Evolutionary conservation across 352 stramenopile species (phyloP).

Genomic region (Globisporangium nunn): DNA sequence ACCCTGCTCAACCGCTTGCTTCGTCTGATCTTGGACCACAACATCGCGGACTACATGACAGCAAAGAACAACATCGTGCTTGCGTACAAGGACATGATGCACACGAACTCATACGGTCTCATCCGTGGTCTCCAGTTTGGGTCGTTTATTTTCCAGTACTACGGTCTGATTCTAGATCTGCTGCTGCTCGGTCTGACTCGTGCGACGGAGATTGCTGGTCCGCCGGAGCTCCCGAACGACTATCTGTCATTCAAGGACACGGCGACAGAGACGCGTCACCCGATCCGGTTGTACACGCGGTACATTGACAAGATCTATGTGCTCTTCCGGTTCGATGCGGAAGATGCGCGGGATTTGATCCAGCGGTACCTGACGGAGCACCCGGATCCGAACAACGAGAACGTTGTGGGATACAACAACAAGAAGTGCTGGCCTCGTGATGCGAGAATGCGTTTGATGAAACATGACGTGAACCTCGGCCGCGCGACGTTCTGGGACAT

Average conservation of each 20-base stretch:
- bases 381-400: slow-evolving; percentile 99
- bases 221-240: slow-evolving; percentile 97
- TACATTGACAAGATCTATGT: slow-evolving; percentile 99
- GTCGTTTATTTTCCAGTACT: slow-evolving; percentile 98
- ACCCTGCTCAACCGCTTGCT: slow-evolving; percentile 98
- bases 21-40: slow-evolving; percentile 99
- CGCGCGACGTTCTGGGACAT: slow-evolving; percentile 99
- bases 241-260: slow-evolving; percentile 98
- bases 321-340: slow-evolving; percentile 97
- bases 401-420: slow-evolving; percentile 99
- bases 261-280: slow-evolving; percentile 95
- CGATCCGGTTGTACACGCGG: slow-evolving; percentile 99
- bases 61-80: slow-evolving; percentile 99
- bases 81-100: slow-evolving; percentile 99
- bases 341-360: slow-evolving; percentile 98
- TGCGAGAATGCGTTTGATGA: slow-evolving; percentile 98
- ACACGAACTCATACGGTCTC: slow-evolving; percentile 99
- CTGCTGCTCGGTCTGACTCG: slow-evolving; percentile 96
- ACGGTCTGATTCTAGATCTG: slow-evolving; percentile 98
- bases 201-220: slow-evolving; percentile 97
- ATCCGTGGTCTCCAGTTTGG: slow-evolving; percentile 98
- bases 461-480: slow-evolving; percentile 99
- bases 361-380: slow-evolving; percentile 99
- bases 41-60: slow-evolving; percentile 99
- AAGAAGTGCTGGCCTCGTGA: slow-evolving; percentile 99